Evolutionary conservation across 2,329 filamentous ascomycete species (phyloP).

Genomic region (Trichoderma atrobrunneum): DNA sequence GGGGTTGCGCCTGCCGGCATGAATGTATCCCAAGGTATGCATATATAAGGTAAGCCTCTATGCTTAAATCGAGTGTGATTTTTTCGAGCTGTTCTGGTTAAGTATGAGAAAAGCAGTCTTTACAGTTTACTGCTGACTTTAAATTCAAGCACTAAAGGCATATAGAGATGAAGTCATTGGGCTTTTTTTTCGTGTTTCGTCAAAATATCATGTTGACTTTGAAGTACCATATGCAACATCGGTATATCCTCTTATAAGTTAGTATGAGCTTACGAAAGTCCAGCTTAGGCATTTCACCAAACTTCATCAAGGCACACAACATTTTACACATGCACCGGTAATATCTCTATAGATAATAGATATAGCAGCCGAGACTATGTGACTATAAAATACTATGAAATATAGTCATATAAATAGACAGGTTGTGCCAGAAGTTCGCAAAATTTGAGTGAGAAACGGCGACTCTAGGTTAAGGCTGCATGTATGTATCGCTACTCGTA

Average conservation of each 20-base stretch:
- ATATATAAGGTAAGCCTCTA: neutral
- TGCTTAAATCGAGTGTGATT: neutral
- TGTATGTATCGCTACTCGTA: neutral
- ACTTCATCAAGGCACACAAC: neutral
- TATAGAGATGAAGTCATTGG: neutral
- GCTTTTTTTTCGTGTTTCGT: too few relatives aligned
- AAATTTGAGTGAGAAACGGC: neutral
- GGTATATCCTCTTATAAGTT: accelerated
- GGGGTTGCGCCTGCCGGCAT: neutral
- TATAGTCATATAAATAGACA: neutral
- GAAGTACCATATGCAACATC: too few relatives aligned
- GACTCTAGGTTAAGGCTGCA: neutral
- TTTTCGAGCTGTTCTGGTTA: neutral
- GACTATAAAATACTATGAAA: neutral
- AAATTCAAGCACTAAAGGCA: neutral
- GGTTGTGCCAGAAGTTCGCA: neutral
- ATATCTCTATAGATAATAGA: neutral
- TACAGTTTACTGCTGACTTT: accelerated
- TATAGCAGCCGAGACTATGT: neutral
- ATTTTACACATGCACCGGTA: neutral
- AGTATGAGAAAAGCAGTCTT: neutral
- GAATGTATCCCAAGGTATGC: neutral
- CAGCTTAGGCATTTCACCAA: accelerated
- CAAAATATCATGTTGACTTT: too few relatives aligned
- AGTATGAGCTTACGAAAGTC: neutral